Evolutionary conservation across 1,284 basidiomycete species (phyloP).

Genomic region (Microbotryomycetes sp.): DNA sequence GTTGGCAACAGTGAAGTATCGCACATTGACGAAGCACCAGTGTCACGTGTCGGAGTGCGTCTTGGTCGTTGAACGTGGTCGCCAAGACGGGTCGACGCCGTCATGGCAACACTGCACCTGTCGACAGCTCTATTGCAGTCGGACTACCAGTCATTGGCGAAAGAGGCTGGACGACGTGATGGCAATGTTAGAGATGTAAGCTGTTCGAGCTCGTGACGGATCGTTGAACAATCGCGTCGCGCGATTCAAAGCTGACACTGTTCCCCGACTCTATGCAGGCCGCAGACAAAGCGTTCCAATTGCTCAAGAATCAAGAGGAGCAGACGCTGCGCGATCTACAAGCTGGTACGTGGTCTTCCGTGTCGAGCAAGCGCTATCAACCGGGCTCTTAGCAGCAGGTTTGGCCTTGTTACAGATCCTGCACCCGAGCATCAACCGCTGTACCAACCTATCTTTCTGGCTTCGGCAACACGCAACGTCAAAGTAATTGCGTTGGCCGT

Average conservation of each 20-base stretch:
- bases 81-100: neutral
- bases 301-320: slow-evolving; percentile 34
- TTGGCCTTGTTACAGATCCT: slow-evolving; percentile 52
- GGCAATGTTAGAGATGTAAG: slow-evolving; percentile 73
- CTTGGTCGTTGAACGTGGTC: neutral
- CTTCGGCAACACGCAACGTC: slow-evolving; percentile 83
- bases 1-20: neutral
- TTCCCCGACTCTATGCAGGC: slow-evolving; percentile 32
- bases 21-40: neutral
- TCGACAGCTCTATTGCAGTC: slow-evolving; percentile 4
- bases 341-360: slow-evolving; percentile 14
- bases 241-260: slow-evolving; percentile 30
- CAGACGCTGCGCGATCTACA: slow-evolving; percentile 30
- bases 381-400: neutral
- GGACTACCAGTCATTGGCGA: slow-evolving; percentile 48
- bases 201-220: slow-evolving; percentile 44
- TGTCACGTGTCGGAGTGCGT: neutral
- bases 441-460: slow-evolving; percentile 84
- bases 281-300: slow-evolving; percentile 36
- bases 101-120: neutral
- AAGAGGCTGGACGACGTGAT: slow-evolving; percentile 71
- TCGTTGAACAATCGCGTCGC: neutral
- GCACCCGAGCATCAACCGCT: slow-evolving; percentile 66
- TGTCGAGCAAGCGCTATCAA: neutral
- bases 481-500: slow-evolving; percentile 91